Evolutionary conservation across 2,329 filamentous ascomycete genomes (phyloP), one percentile per base, ranked within the genome.

Genomic region (Helotiales sp.): DNA sequence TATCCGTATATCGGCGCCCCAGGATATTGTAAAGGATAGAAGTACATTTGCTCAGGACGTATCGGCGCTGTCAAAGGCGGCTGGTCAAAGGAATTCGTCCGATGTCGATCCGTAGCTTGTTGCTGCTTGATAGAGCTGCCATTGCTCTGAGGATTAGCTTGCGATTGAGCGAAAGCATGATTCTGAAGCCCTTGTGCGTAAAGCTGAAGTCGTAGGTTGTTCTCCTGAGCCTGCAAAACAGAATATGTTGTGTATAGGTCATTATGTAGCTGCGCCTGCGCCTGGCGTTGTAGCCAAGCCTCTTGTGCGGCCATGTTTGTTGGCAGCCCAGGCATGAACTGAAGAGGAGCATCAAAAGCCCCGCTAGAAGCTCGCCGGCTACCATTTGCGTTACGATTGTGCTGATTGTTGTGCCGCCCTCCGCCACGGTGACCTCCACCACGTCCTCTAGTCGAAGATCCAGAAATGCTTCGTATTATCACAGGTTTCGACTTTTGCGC

Each of bases 31-130:
- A 76, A 74, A 44, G 70, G 79, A 60, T 83, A 78, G 58, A 79
- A 76, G 68, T 81, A 86, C 62, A 84, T 68, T 12, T 34, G 31
- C 12, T 87, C 84, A 1, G 80, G 80, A 9, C 80, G 79, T 3
- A 85, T 67, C 2, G 84, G 82, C 1, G 83, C 81, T n/a, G 77
- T 81, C 34, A 85, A 69, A 5, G 84, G 84, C 17, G 81, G 77
- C 54, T 81, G 85, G 65, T 88, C 84, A 66, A 87, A 83, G 12
- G 84, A 87, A 67, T 82, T 85, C 6, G 83, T 86, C 60, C 85
- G 79, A 34, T 65, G 68, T 49, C 70, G 83, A 81, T 61, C 85
- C 74, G 66, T 83, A 77, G 29, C 73, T 67, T 52, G 77, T 67
- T 52, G 77, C 68, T 56, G 76, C 29, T 67, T 69, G 15, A 60